Percentiles rank a stretch among this genome's conserved stretches.
These are phyloP conservation scores for Aspergillus sp. DNA, from an alignment of 2,329 filamentous ascomycete genomes.

Conservation along the genomic window DNA sequence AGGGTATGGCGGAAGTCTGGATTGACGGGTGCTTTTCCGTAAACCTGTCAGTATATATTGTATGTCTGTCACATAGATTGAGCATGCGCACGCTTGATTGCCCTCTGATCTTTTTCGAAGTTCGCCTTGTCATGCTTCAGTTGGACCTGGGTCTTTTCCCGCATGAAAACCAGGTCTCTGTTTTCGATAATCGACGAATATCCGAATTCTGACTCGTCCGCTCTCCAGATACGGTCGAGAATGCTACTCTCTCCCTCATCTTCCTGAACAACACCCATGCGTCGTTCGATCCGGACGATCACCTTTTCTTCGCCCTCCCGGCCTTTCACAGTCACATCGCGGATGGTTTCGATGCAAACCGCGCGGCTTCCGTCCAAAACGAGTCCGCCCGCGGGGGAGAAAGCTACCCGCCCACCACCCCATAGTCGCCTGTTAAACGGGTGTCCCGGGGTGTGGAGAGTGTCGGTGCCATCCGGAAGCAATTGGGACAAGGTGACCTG, in stretches of 20 bases:
- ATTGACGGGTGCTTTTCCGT: constrained; percentile 43
- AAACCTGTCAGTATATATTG: constrained; percentile 16
- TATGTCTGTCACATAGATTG: constrained; percentile 1
- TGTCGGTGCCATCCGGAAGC: constrained; percentile 80
- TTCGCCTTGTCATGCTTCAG: constrained; percentile 22
- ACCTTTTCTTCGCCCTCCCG: constrained; percentile 53
- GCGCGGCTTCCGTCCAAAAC: constrained; percentile 35
- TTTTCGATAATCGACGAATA: constrained; percentile 54
- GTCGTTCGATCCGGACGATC: constrained; percentile 59
- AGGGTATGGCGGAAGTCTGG: constrained; percentile 59
- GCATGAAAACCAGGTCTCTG: constrained; percentile 64
- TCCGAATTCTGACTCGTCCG: constrained; percentile 41
- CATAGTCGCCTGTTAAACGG: constrained; percentile 79
- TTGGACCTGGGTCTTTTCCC: constrained; percentile 43
- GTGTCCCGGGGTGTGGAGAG: constrained; percentile 68
- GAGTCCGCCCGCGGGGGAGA: constrained; percentile 36
- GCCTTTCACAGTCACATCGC: constrained; percentile 51
- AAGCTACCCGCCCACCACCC: constrained; percentile 73
- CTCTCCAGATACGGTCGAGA: constrained; percentile 42
- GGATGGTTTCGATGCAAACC: constrained; percentile 47
- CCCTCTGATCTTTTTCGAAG: constrained; percentile 22
- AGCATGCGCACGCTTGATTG: constrained; percentile 35
- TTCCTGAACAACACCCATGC: constrained; percentile 43
- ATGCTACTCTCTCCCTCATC: constrained; percentile 32
- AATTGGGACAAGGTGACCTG: constrained; percentile 61